These are phyloP conservation scores for Diutina siamensis DNA, from an alignment of 1,139 yeast genomes.

Conservation along the genomic window DNA sequence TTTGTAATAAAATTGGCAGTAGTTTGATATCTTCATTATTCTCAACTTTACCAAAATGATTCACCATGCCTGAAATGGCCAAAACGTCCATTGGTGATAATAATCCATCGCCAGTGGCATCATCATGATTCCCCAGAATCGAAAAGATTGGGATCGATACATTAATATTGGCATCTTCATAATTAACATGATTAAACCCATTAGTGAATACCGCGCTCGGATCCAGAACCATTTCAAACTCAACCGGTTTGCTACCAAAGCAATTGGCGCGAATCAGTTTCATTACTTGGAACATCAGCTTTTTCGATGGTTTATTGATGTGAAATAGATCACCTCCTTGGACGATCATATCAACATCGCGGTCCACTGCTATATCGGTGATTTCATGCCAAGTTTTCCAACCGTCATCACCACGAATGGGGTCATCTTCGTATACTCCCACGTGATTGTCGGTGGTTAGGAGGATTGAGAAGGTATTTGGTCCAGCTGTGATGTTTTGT, in stretches of 20 bases:
- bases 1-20: conserved; percentile 70
- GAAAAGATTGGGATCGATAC: conserved; percentile 90
- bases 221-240: conserved; percentile 72
- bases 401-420: conserved; percentile 83
- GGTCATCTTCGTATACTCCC: conserved; percentile 84
- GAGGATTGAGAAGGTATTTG: conserved; percentile 62
- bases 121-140: conserved; percentile 95
- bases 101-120: conserved; percentile 81
- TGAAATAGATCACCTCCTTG: conserved; percentile 95
- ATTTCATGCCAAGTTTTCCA: conserved; percentile 83
- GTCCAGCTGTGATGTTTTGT: conserved; percentile 25
- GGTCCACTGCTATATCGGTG: conserved; percentile 54
- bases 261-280: conserved; percentile 60
- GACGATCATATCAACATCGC: conserved; percentile 78
- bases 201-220: conserved; percentile 50
- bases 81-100: conserved; percentile 84
- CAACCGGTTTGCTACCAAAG: conserved; percentile 82
- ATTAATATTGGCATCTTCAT: conserved; percentile 83
- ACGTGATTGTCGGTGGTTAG: conserved; percentile 95
- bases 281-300: conserved; percentile 77
- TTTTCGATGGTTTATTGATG: conserved; percentile 77
- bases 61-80: conserved; percentile 70
- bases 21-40: conserved; percentile 67
- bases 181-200: conserved; percentile 62
- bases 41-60: conserved; percentile 79